These are phyloP conservation scores for Funneliformis mosseae DNA, from an alignment of 192 early-diverging fungal genomes.

Conservation along the genomic window DNA sequence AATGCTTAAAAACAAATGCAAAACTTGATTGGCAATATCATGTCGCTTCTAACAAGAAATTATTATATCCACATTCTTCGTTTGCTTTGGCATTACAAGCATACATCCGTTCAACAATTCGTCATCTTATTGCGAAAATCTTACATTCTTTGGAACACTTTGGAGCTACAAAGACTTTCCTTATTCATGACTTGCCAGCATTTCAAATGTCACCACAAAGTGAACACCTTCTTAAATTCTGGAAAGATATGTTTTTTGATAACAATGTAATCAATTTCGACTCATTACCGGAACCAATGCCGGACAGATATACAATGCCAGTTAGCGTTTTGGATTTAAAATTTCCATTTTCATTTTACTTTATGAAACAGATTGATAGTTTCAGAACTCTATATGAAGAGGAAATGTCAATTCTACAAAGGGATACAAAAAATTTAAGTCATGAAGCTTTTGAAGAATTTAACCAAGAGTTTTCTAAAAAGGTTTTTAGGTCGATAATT, in stretches of 20 bases:
- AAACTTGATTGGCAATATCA: conserved; percentile 20
- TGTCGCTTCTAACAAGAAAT: conserved; percentile 15
- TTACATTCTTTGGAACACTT: conserved; percentile 26
- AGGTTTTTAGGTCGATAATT: neutral
- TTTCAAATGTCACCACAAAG: neutral
- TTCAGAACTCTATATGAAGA: conserved; percentile 18
- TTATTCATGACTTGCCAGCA: neutral
- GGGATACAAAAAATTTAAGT: conserved; percentile 26
- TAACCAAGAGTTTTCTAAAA: neutral
- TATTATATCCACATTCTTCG: conserved; percentile 1
- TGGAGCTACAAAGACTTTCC: neutral
- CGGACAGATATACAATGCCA: conserved; percentile 19
- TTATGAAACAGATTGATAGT: too few species aligned
- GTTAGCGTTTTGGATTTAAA: neutral
- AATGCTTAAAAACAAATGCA: conserved; percentile 2
- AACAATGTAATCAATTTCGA: conserved; percentile 6
- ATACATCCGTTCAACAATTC: conserved; percentile 1
- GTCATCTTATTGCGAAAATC: conserved; percentile 20
- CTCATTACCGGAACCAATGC: conserved; percentile 1
- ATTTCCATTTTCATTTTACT: conserved; percentile 6
- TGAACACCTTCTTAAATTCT: conserved; percentile 4
- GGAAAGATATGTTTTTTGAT: conserved; percentile 19
- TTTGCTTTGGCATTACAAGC: conserved; percentile 15
- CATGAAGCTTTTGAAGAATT: neutral
- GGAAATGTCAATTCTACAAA: neutral